Evolutionary conservation across 2,329 filamentous ascomycete genomes (phyloP).

Genomic region (Lachnellula arida): DNA sequence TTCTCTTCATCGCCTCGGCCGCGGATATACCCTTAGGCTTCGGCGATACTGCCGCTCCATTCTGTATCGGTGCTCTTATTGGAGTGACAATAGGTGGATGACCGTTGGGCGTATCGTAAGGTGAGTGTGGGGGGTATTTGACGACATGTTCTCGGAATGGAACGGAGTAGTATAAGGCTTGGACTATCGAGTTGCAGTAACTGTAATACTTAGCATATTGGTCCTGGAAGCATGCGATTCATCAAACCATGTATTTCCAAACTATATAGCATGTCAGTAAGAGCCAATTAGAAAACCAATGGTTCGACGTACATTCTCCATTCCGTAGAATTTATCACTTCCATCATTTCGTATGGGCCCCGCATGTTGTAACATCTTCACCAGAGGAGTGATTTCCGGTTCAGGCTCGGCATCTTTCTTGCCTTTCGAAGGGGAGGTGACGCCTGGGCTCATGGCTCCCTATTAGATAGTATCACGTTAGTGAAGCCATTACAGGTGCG

Average conservation of each 20-base stretch:
- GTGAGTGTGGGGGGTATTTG: conserved; percentile 74
- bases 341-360: conserved; percentile 80
- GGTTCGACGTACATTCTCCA: conserved; percentile 78
- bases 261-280: conserved; percentile 50
- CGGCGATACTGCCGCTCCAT: conserved; percentile 41
- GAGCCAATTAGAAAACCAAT: neutral
- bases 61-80: conserved; percentile 42
- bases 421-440: conserved; percentile 21
- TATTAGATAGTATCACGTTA: conserved; percentile 12
- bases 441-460: conserved; percentile 20
- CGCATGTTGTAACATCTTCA: conserved; percentile 75
- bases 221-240: neutral
- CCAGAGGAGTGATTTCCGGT: conserved; percentile 56
- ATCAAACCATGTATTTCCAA: conserved; percentile 90
- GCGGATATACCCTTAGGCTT: conserved; percentile 50
- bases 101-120: conserved; percentile 64
- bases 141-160: conserved; percentile 92
- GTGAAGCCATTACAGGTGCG: conserved; percentile 1
- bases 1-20: conserved; percentile 52
- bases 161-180: conserved; percentile 93
- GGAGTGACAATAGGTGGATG: conserved; percentile 55
- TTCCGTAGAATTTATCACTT: conserved; percentile 96
- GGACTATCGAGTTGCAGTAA: conserved; percentile 97
- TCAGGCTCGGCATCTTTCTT: conserved; percentile 32
- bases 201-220: conserved; percentile 44